A percentile compares a stretch with the other conserved stretches of the same genome.
These are phyloP conservation scores for Pseudofabraea citricarpa DNA, from an alignment of 2,329 filamentous ascomycete genomes.

Conservation along the genomic window DNA sequence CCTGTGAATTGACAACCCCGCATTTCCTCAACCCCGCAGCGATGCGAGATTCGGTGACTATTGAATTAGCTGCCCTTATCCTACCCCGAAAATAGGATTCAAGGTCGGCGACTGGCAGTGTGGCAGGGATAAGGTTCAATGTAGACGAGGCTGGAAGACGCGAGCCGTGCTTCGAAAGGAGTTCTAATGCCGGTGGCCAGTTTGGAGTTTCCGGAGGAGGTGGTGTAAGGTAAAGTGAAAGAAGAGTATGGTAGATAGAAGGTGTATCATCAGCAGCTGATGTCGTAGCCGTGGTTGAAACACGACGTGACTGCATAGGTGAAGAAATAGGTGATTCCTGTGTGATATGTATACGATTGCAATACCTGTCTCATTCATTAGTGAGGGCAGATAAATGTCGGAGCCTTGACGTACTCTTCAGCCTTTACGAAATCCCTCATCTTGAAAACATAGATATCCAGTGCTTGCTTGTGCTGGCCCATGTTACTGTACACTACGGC, in stretches of 20 bases:
- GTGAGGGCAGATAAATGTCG: too few relatives aligned
- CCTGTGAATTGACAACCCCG: slow-evolving; percentile 73
- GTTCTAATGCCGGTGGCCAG: slow-evolving; percentile 73
- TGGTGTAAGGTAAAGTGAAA: slow-evolving; percentile 84
- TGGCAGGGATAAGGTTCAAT: slow-evolving; percentile 76
- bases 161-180: slow-evolving; percentile 90
- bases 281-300: slow-evolving; percentile 23
- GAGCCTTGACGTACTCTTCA: slow-evolving; percentile 65
- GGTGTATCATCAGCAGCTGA: slow-evolving; percentile 49
- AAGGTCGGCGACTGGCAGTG: slow-evolving; percentile 72
- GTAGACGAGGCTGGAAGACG: slow-evolving; percentile 85
- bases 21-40: slow-evolving; percentile 72
- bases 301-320: slow-evolving; percentile 29
- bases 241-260: slow-evolving; percentile 87
- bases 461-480: slow-evolving; percentile 88
- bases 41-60: slow-evolving; percentile 76
- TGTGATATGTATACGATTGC: slow-evolving; percentile 74
- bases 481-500: slow-evolving; percentile 92
- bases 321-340: slow-evolving; percentile 39
- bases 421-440: slow-evolving; percentile 82
- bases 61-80: slow-evolving; percentile 79
- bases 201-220: slow-evolving; percentile 67
- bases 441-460: slow-evolving; percentile 98
- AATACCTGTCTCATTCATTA: slow-evolving; percentile 56
- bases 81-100: slow-evolving; percentile 89